Conservation (phyloP, 164 flowering plant genomes). For the Tetrastigma voinierianum region DNA sequence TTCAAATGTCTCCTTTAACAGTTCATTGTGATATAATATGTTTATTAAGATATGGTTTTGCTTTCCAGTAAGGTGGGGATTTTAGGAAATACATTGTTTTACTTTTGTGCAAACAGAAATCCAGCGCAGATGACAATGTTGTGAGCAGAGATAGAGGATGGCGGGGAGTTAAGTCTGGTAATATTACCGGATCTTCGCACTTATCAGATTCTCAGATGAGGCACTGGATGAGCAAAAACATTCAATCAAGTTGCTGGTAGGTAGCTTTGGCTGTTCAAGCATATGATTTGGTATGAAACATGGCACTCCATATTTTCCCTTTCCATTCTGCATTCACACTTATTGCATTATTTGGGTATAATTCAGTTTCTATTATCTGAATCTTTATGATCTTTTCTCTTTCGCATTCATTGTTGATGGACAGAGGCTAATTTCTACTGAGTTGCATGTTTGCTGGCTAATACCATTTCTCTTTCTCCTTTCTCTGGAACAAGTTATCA, state of each 20-base stretch:
- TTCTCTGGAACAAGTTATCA: too few species aligned
- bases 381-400: too few species aligned
- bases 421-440: too few species aligned
- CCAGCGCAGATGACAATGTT: constrained; percentile 77
- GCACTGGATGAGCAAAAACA: constrained; percentile 96
- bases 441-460: too few species aligned
- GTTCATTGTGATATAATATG: too few species aligned
- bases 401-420: too few species aligned
- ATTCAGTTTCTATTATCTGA: not conserved
- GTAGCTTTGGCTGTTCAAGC: constrained; percentile 82
- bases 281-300: constrained; percentile 76
- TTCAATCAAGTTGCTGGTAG: constrained; percentile 83
- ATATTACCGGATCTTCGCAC: constrained; percentile 58
- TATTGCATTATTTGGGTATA: not conserved
- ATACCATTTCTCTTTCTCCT: too few species aligned
- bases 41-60: not conserved
- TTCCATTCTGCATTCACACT: not conserved
- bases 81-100: constrained; percentile 1
- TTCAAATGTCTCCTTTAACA: not conserved
- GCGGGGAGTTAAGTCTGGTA: constrained; percentile 62
- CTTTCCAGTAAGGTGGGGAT: not conserved
- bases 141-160: constrained; percentile 87
- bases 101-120: constrained; percentile 45
- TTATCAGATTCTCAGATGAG: constrained; percentile 75
- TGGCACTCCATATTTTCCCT: not conserved